A percentile compares a stretch with the other conserved stretches of the same genome.
Conservation (phyloP, 2,329 filamentous ascomycete genomes). For the Calonectria hongkongensis region DNA sequence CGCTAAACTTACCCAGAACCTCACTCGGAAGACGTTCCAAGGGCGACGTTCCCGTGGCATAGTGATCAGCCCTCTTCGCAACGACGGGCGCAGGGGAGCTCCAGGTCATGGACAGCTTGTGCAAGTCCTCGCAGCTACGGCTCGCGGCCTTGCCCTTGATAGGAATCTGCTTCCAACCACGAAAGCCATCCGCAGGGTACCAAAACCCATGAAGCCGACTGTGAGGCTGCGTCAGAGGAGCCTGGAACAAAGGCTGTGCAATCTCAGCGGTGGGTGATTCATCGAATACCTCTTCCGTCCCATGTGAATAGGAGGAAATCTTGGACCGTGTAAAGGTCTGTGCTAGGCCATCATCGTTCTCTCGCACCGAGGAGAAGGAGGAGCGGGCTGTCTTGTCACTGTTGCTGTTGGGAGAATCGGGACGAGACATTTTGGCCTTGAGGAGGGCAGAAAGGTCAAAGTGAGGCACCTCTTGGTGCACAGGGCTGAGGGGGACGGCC, state of each 20-base stretch:
- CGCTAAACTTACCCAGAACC: slow-evolving; percentile 76
- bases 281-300: slow-evolving; percentile 71
- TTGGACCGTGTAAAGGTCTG: slow-evolving; percentile 80
- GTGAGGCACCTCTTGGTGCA: slow-evolving; percentile 60
- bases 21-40: slow-evolving; percentile 83
- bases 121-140: slow-evolving; percentile 77
- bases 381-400: slow-evolving; percentile 66
- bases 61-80: slow-evolving; percentile 55
- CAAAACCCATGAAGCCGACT: slow-evolving; percentile 76
- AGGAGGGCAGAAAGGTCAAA: slow-evolving; percentile 60
- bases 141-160: slow-evolving; percentile 76
- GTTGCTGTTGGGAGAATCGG: slow-evolving; percentile 59
- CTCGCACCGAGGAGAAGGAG: slow-evolving; percentile 78
- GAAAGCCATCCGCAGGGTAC: slow-evolving; percentile 75
- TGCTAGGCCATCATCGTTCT: slow-evolving; percentile 74
- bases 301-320: slow-evolving; percentile 74
- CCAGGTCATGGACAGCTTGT: slow-evolving; percentile 74
- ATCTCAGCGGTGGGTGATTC: slow-evolving; percentile 66
- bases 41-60: slow-evolving; percentile 69
- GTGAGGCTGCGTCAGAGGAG: slow-evolving; percentile 73
- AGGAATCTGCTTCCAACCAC: slow-evolving; percentile 78
- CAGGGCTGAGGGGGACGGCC: slow-evolving; percentile 57
- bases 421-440: slow-evolving; percentile 62
- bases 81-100: slow-evolving; percentile 63
- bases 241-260: slow-evolving; percentile 67